phyloP scores from a whole-genome alignment of 108 stramenopile species.

The Cyclostephanos tholiformis region DNA sequence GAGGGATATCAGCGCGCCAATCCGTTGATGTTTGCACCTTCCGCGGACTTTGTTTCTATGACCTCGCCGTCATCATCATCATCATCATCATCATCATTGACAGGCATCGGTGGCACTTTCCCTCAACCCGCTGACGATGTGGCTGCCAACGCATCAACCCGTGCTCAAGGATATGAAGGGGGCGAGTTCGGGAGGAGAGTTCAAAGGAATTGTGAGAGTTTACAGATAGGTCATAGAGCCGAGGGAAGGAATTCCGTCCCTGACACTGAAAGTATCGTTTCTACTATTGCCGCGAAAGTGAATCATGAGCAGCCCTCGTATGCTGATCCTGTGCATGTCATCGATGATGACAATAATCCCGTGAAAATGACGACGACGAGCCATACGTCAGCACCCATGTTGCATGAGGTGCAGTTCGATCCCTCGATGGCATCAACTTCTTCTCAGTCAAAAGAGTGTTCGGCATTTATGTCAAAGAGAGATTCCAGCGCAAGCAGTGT shows the following conservation, averaged over 20 bases:
- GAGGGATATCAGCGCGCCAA: constrained; percentile 42
- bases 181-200: constrained; percentile 27
- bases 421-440: constrained; percentile 45
- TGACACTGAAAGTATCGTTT: constrained; percentile 27
- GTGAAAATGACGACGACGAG: background rate
- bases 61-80: too few species aligned
- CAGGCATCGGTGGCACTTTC: too few species aligned
- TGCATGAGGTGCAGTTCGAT: constrained; percentile 48
- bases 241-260: constrained; percentile 41
- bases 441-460: constrained; percentile 20
- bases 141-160: constrained; percentile 15
- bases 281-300: background rate
- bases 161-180: constrained; percentile 17
- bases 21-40: constrained; percentile 12
- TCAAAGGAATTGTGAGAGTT: constrained; percentile 5
- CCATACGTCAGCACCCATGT: constrained; percentile 17
- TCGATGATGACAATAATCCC: constrained; percentile 13
- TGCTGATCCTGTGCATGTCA: background rate
- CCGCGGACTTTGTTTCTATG: background rate
- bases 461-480: constrained; percentile 16
- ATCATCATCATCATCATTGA: too few species aligned
- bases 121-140: too few species aligned
- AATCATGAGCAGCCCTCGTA: background rate
- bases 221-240: constrained; percentile 28
- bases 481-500: background rate